A percentile compares a stretch with the other conserved stretches of the same genome.
phyloP scores from a whole-genome alignment of 1,284 basidiomycete genomes.

The Schizopora paradoxa region DNA sequence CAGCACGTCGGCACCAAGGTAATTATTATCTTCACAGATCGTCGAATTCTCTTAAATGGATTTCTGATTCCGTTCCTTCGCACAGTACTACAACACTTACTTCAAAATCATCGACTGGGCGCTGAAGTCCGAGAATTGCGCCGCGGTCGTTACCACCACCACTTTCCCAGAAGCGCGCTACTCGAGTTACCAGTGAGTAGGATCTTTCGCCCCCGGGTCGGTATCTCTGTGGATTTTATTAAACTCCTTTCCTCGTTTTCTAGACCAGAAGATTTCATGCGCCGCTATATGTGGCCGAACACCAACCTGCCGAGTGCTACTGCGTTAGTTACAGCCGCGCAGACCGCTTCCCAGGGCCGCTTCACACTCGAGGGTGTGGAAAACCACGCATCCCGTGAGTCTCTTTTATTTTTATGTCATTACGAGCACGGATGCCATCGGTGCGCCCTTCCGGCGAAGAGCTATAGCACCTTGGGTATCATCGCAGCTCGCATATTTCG shows the following conservation, averaged over 20 bases:
- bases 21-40: conserved; percentile 7
- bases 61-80: not conserved
- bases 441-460: too few relatives aligned
- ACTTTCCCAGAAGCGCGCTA: conserved; percentile 43
- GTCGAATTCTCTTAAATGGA: not conserved
- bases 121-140: conserved; percentile 35
- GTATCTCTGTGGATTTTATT: not conserved
- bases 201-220: not conserved
- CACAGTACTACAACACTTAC: conserved; percentile 59
- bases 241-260: conserved; percentile 12
- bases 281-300: conserved; percentile 91
- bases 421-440: too few relatives aligned
- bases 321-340: conserved; percentile 60
- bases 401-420: not conserved
- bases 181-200: conserved; percentile 23
- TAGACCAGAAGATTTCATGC: conserved; percentile 65
- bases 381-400: conserved; percentile 59
- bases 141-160: conserved; percentile 44
- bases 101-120: conserved; percentile 54
- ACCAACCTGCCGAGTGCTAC: conserved; percentile 83
- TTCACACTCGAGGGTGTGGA: conserved; percentile 85
- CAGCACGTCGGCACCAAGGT: conserved; percentile 66
- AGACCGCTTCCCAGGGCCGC: conserved; percentile 58
- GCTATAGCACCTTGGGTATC: conserved; percentile 3
- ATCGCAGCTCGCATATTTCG: not conserved